Evolutionary conservation across 2,329 filamentous ascomycete genomes (phyloP).

Genomic region (Trichoderma sp.): DNA sequence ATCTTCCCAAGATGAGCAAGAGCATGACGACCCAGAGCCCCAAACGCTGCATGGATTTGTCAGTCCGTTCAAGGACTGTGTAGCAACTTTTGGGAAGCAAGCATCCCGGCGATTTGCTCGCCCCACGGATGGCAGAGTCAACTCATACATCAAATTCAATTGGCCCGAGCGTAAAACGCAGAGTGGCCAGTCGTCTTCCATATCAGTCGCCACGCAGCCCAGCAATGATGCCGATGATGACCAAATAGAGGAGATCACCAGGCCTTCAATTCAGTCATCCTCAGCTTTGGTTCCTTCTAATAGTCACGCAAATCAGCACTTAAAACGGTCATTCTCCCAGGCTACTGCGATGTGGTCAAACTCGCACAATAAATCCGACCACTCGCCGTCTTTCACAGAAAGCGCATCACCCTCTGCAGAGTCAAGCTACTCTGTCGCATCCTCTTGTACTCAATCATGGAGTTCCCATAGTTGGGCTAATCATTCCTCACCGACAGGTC

Average conservation of each 20-base stretch:
- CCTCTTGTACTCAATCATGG: not conserved
- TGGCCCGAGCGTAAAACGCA: constrained; percentile 28
- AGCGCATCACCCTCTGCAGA: not conserved
- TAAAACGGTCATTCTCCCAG: not conserved
- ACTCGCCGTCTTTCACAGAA: not conserved
- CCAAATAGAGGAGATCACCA: not conserved
- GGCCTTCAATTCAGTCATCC: not conserved
- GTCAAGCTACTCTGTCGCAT: not conserved
- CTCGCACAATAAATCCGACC: not conserved
- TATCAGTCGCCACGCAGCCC: not conserved
- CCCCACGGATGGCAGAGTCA: constrained; percentile 35
- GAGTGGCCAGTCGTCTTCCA: not conserved
- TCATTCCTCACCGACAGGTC: not conserved
- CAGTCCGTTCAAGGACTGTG: constrained; percentile 35
- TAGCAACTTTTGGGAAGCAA: constrained; percentile 29
- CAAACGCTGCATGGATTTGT: constrained; percentile 17
- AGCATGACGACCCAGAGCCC: constrained; percentile 14
- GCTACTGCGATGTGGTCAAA: not conserved
- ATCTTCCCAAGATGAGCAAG: constrained; percentile 14
- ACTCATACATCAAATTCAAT: constrained; percentile 39
- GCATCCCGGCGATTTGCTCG: constrained; percentile 28
- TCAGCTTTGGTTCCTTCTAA: not conserved
- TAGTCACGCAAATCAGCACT: not conserved
- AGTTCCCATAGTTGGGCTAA: not conserved
- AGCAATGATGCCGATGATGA: not conserved